Conservation (phyloP, 345 rosid genomes). For the Salix suchowensis region DNA sequence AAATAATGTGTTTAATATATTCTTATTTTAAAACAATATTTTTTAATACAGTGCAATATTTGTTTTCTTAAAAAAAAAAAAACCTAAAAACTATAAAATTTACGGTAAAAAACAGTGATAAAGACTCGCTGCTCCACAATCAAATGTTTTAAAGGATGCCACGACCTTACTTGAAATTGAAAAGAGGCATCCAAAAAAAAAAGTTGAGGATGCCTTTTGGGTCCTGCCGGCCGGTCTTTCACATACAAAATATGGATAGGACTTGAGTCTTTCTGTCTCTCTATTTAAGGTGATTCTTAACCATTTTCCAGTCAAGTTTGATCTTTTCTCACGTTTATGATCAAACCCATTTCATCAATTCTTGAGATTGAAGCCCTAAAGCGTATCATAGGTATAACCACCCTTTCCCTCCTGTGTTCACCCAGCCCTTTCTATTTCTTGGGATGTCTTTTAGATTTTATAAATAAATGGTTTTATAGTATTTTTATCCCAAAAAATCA, state of each 20-base stretch:
- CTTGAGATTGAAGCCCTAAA: not conserved
- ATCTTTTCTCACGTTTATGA: not conserved
- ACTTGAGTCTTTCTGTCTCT: not conserved
- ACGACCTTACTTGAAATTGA: too few species aligned
- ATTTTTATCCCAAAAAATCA: not conserved
- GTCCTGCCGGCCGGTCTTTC: too few species aligned
- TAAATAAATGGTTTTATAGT: not conserved
- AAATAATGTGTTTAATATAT: too few species aligned
- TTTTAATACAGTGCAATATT: too few species aligned
- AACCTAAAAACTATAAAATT: too few species aligned
- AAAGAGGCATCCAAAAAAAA: too few species aligned
- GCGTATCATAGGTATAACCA: not conserved
- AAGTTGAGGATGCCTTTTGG: too few species aligned
- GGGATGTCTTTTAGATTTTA: not conserved
- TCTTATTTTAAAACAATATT: too few species aligned
- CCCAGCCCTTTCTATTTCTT: not conserved
- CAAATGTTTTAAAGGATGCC: not conserved
- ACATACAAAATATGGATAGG: not conserved
- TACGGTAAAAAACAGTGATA: too few species aligned
- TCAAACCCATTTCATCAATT: not conserved
- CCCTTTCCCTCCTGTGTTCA: not conserved
- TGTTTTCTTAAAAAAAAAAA: too few species aligned
- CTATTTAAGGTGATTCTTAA: not conserved
- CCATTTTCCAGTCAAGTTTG: not conserved
- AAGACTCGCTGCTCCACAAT: too few species aligned